Conservation (phyloP, 148 eudicot species). For the Polygonum maritimum region DNA sequence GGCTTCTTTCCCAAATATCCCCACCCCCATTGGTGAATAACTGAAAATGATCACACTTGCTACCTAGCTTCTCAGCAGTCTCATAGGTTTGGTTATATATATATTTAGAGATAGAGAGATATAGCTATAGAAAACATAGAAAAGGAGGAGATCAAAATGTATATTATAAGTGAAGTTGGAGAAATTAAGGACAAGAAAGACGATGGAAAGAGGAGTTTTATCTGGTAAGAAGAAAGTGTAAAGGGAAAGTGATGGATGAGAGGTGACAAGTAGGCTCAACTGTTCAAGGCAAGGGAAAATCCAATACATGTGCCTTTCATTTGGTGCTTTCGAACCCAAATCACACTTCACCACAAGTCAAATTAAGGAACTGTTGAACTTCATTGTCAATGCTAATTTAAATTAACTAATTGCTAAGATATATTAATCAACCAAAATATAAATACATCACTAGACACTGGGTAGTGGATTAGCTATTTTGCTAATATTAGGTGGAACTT, state of each 20-base stretch:
- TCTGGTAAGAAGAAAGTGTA: slow-evolving; percentile 5
- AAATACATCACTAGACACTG: background rate
- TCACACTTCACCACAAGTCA: no score
- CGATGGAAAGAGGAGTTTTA: background rate
- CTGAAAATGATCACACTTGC: background rate
- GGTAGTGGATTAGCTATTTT: background rate
- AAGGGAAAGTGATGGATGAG: background rate
- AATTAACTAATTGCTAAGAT: no score
- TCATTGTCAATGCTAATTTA: background rate
- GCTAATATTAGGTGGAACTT: background rate
- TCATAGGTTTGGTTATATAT: background rate
- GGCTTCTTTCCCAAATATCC: slow-evolving; percentile 28
- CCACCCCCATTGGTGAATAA: slow-evolving; percentile 12
- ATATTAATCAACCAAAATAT: no score
- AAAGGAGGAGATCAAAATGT: background rate
- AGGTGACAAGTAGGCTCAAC: background rate
- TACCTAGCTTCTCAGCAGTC: background rate
- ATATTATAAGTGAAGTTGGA: background rate
- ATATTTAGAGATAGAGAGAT: background rate
- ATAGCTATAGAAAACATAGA: background rate
- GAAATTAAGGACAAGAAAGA: background rate
- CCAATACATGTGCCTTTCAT: background rate
- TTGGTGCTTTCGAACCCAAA: background rate
- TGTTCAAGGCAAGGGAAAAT: background rate
- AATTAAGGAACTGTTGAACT: no score